Evolutionary conservation across 768 basidiomycete genomes (phyloP), one percentile per base, ranked within the genome.

Genomic region (Tulasnella sp.): DNA sequence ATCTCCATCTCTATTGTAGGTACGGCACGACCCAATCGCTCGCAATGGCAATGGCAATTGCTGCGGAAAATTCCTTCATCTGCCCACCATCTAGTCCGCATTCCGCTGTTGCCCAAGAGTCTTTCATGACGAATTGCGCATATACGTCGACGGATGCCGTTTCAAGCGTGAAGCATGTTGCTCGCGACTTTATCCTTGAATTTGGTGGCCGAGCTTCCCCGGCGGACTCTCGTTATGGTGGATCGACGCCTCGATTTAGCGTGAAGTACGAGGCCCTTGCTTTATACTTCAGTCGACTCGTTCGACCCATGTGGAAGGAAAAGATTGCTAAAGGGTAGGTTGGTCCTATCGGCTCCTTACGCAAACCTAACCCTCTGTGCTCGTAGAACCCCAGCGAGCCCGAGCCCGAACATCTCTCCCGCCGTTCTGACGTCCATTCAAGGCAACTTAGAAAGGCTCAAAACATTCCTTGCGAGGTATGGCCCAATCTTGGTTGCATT

Each of bases 1-100:
- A 54, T 80, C 34, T n/a, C 40, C 60, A 42, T 37, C n/a, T 3
- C 40, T 31, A 81, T 24, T 28, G 41, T 83, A 97, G 96, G 84
- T 98, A 94, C 85, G 96, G 96, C 72, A 90, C 95, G 77, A 94
- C 96, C 85, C 94, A 97, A 84, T 93, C 95, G 3, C 97, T 96
- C 83, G 93, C 95, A 7, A 97, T 98, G 94, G 90, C 96, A 24
- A 89, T 97, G 20, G 93, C 92, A 16, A 89, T 98, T 79, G 94
- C 96, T 0, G 90, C 93, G 80, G 94, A 93, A 48, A 96, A 96
- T 85, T 92, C 92, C 0, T 96, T 93, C 86, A 86, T 96, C 78
- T 69, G 82, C 24, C 76, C 82, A 72, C 48, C 79, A 58, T 37
- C 31, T 20, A 34, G 14, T 6, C 44, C 72, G 34, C 72, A 80